Conservation (phyloP, 2,329 filamentous ascomycete species). For the Colletotrichum shisoi region DNA sequence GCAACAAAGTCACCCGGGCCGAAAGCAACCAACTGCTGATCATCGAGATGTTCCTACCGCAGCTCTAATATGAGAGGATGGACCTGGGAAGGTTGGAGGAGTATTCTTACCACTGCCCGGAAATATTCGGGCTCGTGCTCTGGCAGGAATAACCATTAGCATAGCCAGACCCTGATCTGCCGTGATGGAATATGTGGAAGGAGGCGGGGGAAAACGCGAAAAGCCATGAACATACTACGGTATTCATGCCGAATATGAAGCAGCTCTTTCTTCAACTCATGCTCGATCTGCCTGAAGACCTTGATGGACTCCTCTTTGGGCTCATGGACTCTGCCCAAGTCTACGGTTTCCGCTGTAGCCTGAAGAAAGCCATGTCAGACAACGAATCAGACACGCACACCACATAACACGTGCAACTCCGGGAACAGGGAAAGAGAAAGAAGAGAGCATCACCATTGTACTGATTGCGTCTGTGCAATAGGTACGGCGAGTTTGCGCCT, state of each 20-base stretch:
- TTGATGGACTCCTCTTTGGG: slow-evolving; percentile 61
- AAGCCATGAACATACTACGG: slow-evolving; percentile 49
- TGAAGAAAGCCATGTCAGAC: slow-evolving; percentile 39
- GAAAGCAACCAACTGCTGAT: slow-evolving; percentile 51
- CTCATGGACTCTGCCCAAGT: slow-evolving; percentile 57
- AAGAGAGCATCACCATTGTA: not conserved
- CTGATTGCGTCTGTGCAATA: not conserved
- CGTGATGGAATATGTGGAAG: not conserved
- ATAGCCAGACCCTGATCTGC: slow-evolving; percentile 3
- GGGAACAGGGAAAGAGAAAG: not conserved
- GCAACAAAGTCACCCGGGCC: slow-evolving; percentile 51
- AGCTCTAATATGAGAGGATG: slow-evolving; percentile 18
- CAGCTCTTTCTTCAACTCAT: slow-evolving; percentile 61
- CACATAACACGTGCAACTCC: not conserved
- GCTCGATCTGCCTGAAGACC: slow-evolving; percentile 58
- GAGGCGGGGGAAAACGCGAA: not conserved
- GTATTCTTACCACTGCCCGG: slow-evolving; percentile 53
- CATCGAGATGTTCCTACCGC: slow-evolving; percentile 47
- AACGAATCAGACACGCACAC: not conserved
- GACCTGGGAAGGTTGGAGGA: too few species aligned
- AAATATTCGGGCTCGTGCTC: slow-evolving; percentile 66
- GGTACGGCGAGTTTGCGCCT: too few species aligned
- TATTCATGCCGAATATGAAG: slow-evolving; percentile 58
- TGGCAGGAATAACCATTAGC: slow-evolving; percentile 39
- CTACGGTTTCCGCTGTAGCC: slow-evolving; percentile 63